These are phyloP conservation scores for Trametes maxima DNA, from an alignment of 768 basidiomycete genomes.

Conservation along the genomic window DNA sequence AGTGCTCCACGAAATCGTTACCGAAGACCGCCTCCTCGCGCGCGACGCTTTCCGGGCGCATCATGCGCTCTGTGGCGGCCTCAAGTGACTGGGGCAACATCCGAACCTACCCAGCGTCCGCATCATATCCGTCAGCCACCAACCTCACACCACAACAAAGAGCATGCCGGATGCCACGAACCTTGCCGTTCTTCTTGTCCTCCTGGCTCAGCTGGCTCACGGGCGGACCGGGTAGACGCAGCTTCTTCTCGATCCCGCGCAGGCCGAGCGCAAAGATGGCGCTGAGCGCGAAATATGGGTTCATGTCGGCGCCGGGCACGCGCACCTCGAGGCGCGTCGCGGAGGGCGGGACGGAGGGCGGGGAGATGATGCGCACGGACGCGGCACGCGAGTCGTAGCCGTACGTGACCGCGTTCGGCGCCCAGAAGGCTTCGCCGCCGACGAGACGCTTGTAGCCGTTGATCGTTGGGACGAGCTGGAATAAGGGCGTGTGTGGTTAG, in stretches of 20 bases:
- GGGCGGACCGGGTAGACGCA: constrained; percentile 69
- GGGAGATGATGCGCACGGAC: constrained; percentile 89
- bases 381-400: constrained; percentile 96
- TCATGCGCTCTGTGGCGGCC: constrained; percentile 80
- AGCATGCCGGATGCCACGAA: constrained; percentile 22
- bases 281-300: constrained; percentile 86
- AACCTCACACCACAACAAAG: neutral
- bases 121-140: constrained; percentile 5
- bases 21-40: constrained; percentile 77
- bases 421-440: constrained; percentile 93
- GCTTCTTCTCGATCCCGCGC: constrained; percentile 81
- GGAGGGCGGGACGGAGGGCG: constrained; percentile 78
- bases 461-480: constrained; percentile 82
- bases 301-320: constrained; percentile 96
- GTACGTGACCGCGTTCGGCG: constrained; percentile 90
- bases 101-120: constrained; percentile 48
- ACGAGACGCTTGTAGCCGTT: constrained; percentile 98
- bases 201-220: constrained; percentile 59
- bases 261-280: constrained; percentile 88
- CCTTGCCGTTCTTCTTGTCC: constrained; percentile 60
- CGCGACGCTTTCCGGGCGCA: constrained; percentile 75
- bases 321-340: constrained; percentile 93
- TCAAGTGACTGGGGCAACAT: constrained; percentile 82
- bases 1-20: constrained; percentile 91
- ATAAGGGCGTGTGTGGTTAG: neutral